phyloP scores from a whole-genome alignment of 495 filamentous ascomycete genomes.

The Venustampulla echinocandica region DNA sequence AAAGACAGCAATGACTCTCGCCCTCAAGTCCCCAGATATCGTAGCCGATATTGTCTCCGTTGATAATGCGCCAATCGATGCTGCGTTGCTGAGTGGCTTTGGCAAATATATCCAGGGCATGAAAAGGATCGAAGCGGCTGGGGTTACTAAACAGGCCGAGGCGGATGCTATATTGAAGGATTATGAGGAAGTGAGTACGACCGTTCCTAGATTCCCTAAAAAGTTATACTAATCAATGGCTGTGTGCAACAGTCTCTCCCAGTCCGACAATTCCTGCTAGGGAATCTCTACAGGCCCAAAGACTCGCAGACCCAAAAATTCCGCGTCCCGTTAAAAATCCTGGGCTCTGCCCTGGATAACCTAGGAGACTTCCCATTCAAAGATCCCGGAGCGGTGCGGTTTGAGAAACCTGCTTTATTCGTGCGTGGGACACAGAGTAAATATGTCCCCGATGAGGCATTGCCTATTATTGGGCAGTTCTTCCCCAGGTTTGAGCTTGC shows the following conservation, averaged over 20 bases:
- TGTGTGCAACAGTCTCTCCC: slow-evolving; percentile 42
- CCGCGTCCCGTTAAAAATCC: slow-evolving; percentile 38
- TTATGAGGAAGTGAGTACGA: slow-evolving; percentile 55
- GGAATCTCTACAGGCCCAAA: slow-evolving; percentile 61
- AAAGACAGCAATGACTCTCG: slow-evolving; percentile 86
- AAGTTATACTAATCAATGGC: background rate
- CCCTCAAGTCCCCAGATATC: slow-evolving; percentile 55
- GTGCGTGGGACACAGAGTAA: slow-evolving; percentile 72
- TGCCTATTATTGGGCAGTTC: slow-evolving; percentile 81
- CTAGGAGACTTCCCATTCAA: slow-evolving; percentile 85
- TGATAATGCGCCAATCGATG: slow-evolving; percentile 88
- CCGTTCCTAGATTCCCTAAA: background rate
- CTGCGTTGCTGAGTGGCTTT: slow-evolving; percentile 63
- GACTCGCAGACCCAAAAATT: slow-evolving; percentile 29
- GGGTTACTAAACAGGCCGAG: slow-evolving; percentile 58
- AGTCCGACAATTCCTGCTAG: slow-evolving; percentile 87
- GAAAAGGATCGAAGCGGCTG: slow-evolving; percentile 63
- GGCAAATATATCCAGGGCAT: slow-evolving; percentile 76
- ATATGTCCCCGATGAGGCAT: slow-evolving; percentile 81
- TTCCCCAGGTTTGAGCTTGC: slow-evolving; percentile 74
- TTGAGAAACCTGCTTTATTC: slow-evolving; percentile 71
- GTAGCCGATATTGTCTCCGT: slow-evolving; percentile 69
- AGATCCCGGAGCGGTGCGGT: slow-evolving; percentile 50
- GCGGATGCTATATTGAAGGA: slow-evolving; percentile 70
- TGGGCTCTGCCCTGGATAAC: slow-evolving; percentile 49